These are phyloP conservation scores for Talaromyces borbonicus DNA, from an alignment of 495 filamentous ascomycete species.

Conservation along the genomic window DNA sequence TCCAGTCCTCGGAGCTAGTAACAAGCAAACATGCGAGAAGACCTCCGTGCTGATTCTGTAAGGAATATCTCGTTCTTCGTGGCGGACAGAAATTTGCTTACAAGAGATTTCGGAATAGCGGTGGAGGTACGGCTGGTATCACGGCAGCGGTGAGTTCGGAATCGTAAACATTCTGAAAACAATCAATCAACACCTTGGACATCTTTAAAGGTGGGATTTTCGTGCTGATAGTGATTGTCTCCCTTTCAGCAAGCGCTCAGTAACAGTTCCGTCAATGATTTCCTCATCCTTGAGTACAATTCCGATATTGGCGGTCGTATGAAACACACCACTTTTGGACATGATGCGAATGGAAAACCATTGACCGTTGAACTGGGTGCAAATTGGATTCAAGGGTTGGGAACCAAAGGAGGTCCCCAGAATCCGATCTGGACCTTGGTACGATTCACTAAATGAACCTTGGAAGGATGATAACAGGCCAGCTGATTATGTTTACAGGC, in stretches of 20 bases:
- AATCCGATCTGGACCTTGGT: conserved; percentile 64
- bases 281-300: conserved; percentile 60
- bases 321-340: conserved; percentile 48
- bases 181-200: conserved; percentile 10
- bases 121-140: conserved; percentile 51
- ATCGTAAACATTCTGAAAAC: conserved; percentile 15
- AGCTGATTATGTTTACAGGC: conserved; percentile 22
- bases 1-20: background rate
- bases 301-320: conserved; percentile 54
- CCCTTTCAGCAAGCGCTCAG: conserved; percentile 47
- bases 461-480: background rate
- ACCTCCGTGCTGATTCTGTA: conserved; percentile 32
- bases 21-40: conserved; percentile 19
- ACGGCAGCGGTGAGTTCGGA: conserved; percentile 54
- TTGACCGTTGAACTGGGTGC: conserved; percentile 59
- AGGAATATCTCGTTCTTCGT: conserved; percentile 4
- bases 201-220: too few species aligned
- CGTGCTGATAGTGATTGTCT: conserved; percentile 10
- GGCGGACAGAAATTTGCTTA: conserved; percentile 1
- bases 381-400: conserved; percentile 66
- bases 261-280: conserved; percentile 56
- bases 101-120: conserved; percentile 13
- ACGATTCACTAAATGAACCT: conserved; percentile 5
- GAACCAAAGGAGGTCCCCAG: conserved; percentile 42
- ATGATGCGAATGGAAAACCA: conserved; percentile 36